Conservation (phyloP, 495 filamentous ascomycete genomes). For the Cudoniella acicularis region DNA sequence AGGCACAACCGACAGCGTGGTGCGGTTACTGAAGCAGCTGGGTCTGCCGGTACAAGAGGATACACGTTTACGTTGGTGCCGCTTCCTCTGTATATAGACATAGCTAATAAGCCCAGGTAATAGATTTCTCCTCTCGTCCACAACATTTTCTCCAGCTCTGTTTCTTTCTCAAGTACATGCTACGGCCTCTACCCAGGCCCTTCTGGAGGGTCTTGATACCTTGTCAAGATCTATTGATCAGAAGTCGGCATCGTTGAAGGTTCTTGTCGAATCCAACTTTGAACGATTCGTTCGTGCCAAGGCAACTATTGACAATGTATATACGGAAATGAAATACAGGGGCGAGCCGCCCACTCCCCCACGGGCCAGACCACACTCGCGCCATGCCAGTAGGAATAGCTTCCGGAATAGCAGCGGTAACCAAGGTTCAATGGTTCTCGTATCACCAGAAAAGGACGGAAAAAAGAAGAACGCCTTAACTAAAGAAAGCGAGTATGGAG, state of each 20-base stretch:
- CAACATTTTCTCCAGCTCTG: slow-evolving; percentile 86
- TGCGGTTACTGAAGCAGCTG: slow-evolving; percentile 67
- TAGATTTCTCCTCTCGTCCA: slow-evolving; percentile 90
- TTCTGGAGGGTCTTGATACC: slow-evolving; percentile 75
- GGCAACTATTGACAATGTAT: slow-evolving; percentile 95
- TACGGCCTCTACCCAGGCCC: slow-evolving; percentile 70
- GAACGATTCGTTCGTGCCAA: slow-evolving; percentile 96
- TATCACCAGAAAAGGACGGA: slow-evolving; percentile 29
- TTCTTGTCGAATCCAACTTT: slow-evolving; percentile 94
- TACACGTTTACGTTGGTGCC: slow-evolving; percentile 60
- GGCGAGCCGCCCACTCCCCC: slow-evolving; percentile 52
- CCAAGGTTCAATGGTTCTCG: slow-evolving; percentile 25
- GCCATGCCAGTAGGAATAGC: slow-evolving; percentile 60
- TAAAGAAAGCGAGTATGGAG: slow-evolving; percentile 93
- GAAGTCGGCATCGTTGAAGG: slow-evolving; percentile 92
- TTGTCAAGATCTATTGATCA: slow-evolving; percentile 90
- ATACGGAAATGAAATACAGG: slow-evolving; percentile 93
- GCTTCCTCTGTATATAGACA: background rate
- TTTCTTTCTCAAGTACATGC: slow-evolving; percentile 91
- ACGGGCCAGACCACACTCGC: slow-evolving; percentile 48
- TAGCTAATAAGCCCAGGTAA: slow-evolving; percentile 54
- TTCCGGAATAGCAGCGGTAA: slow-evolving; percentile 50
- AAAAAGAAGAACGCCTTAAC: slow-evolving; percentile 82
- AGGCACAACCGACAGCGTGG: slow-evolving; percentile 77
- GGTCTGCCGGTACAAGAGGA: slow-evolving; percentile 88